Evolutionary conservation across 441 rosid species (phyloP).

Genomic region (Syzygium malaccense): DNA sequence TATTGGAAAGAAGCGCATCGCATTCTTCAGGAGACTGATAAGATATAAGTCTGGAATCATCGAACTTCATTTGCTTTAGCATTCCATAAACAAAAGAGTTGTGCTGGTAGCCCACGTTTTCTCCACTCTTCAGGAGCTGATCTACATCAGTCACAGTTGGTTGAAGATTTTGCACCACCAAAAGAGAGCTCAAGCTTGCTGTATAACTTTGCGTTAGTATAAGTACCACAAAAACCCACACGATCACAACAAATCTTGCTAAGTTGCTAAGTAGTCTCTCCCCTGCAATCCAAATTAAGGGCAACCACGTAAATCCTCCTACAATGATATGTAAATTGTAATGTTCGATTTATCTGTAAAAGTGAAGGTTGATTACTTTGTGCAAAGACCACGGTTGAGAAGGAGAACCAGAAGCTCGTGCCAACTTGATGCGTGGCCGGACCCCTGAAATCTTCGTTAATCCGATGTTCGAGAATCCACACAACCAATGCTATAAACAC

Average conservation of each 20-base stretch:
- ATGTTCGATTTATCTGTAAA: background rate
- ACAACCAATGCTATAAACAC: constrained; percentile 40
- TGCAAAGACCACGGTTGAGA: constrained; percentile 63
- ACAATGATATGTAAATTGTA: background rate
- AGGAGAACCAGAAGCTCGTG: constrained; percentile 62
- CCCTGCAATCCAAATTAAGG: constrained; percentile 22
- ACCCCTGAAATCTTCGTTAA: constrained; percentile 55
- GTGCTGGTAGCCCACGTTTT: constrained; percentile 30
- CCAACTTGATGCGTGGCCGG: constrained; percentile 38
- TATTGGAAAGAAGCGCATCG: constrained; percentile 27
- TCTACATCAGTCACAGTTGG: constrained; percentile 23
- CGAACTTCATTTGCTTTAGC: constrained; percentile 19
- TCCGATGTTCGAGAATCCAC: constrained; percentile 54
- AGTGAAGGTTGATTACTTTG: constrained; percentile 29
- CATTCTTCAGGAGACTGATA: constrained; percentile 30
- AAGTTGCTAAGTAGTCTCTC: constrained; percentile 43
- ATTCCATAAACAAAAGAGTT: constrained; percentile 40
- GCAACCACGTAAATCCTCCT: background rate
- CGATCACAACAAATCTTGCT: constrained; percentile 34
- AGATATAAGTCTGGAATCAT: constrained; percentile 20
- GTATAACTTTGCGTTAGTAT: constrained; percentile 57
- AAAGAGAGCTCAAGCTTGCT: constrained; percentile 43
- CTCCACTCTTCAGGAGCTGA: constrained; percentile 30
- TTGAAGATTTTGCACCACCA: background rate
- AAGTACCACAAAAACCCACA: constrained; percentile 58